Conservation (phyloP, 139 green algal species). For the Mychonastes homosphaera region DNA sequence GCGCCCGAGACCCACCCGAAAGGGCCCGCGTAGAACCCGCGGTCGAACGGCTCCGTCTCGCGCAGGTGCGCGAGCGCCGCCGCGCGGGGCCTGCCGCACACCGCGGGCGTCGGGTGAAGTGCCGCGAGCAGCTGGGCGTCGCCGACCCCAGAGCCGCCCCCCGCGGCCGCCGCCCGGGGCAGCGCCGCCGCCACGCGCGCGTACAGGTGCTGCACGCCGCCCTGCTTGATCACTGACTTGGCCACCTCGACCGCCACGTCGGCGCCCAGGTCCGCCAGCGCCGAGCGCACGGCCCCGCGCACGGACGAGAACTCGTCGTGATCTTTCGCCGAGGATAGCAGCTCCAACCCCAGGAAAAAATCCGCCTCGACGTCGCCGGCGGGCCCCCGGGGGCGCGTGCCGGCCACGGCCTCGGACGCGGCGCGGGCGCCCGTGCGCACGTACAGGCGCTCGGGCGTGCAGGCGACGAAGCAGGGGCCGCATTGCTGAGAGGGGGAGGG, state of each 20-base stretch:
- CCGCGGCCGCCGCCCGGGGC: neutral
- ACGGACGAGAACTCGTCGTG: conserved; percentile 87
- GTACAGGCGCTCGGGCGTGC: conserved; percentile 90
- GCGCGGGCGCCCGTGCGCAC: conserved; percentile 47
- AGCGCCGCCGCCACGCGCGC: conserved; percentile 65
- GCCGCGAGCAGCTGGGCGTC: conserved; percentile 62
- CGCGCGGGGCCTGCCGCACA: conserved; percentile 68
- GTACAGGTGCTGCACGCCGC: conserved; percentile 91
- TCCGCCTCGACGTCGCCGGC: conserved; percentile 54
- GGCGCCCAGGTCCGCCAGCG: conserved; percentile 32
- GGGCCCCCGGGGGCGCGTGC: conserved; percentile 61
- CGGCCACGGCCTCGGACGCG: conserved; percentile 85
- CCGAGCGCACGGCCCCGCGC: conserved; percentile 63
- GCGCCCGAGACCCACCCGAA: conserved; percentile 82
- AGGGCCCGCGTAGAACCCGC: conserved; percentile 90
- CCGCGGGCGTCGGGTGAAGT: conserved; percentile 83
- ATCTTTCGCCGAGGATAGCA: conserved; percentile 82
- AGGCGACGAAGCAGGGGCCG: conserved; percentile 72
- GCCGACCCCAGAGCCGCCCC: conserved; percentile 36
- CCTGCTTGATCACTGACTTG: conserved; percentile 84
- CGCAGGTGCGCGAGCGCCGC: conserved; percentile 36
- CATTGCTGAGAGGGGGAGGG: neutral
- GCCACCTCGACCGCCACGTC: conserved; percentile 65
- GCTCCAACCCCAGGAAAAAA: conserved; percentile 76
- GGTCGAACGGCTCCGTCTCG: conserved; percentile 79